phyloP scores from a whole-genome alignment of 2,329 filamentous ascomycete genomes.

The Stachybotrys chlorohalonatus region DNA sequence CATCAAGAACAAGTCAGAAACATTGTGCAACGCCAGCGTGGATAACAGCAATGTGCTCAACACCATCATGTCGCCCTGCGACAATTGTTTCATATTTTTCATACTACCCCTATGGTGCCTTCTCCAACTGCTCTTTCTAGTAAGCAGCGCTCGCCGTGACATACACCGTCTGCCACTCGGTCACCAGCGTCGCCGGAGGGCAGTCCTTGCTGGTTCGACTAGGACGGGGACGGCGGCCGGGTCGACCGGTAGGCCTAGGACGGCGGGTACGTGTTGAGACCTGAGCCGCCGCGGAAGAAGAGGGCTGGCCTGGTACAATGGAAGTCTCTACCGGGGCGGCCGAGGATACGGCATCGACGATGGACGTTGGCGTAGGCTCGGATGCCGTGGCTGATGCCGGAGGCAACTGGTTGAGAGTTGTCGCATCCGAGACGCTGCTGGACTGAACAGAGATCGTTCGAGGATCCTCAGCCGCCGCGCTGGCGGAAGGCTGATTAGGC shows the following conservation, averaged over 20 bases:
- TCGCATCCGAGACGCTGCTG: neutral
- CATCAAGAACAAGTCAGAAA: too few relatives aligned
- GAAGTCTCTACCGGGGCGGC: neutral
- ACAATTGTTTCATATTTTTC: too few relatives aligned
- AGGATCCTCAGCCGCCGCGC: neutral
- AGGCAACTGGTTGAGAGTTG: neutral
- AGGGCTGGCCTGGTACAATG: neutral
- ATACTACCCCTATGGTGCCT: too few relatives aligned
- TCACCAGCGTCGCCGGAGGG: neutral
- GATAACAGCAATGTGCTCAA: too few relatives aligned
- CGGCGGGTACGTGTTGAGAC: neutral
- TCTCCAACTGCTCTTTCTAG: neutral
- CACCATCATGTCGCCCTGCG: too few relatives aligned
- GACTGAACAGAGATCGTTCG: neutral
- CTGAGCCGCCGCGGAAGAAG: neutral
- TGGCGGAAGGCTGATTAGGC: neutral
- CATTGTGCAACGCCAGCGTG: too few relatives aligned
- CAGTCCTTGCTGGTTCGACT: neutral
- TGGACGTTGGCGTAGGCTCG: neutral
- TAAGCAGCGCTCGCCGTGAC: neutral
- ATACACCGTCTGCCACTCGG: neutral
- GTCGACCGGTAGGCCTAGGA: neutral
- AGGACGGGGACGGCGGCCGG: neutral
- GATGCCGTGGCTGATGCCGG: neutral
- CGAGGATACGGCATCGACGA: neutral